phyloP scores from a whole-genome alignment of 2,329 filamentous ascomycete species.

The Sarocladium brachiariae region DNA sequence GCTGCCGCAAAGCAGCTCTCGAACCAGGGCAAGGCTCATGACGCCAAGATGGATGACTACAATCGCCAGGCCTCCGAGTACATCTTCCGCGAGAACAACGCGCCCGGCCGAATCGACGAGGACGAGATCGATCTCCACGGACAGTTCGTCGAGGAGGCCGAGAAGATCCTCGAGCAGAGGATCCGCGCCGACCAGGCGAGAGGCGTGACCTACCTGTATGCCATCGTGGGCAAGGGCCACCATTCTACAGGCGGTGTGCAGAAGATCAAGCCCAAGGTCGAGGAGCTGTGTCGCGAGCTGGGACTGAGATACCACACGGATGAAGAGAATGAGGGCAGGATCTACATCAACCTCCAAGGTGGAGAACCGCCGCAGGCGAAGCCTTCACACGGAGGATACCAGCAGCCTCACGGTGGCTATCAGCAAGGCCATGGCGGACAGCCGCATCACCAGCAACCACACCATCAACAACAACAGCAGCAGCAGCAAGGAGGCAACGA shows the following conservation, averaged over 20 bases:
- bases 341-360: conserved; percentile 81
- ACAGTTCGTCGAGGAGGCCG: conserved; percentile 89
- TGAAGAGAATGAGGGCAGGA: conserved; percentile 85
- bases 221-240: conserved; percentile 94
- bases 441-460: conserved; percentile 32
- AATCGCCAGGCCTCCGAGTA: conserved; percentile 88
- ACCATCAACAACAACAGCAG: conserved; percentile 30
- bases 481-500: conserved; percentile 40
- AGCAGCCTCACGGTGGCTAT: conserved; percentile 19
- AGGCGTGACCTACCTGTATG: conserved; percentile 79
- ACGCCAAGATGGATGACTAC: conserved; percentile 75
- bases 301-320: conserved; percentile 70
- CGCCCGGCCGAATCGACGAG: conserved; percentile 60
- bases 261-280: conserved; percentile 92
- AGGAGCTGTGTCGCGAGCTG: conserved; percentile 76
- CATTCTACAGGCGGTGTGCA: conserved; percentile 77
- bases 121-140: conserved; percentile 95
- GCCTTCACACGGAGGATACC: conserved; percentile 28
- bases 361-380: conserved; percentile 49
- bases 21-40: conserved; percentile 79
- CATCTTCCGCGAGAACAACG: conserved; percentile 95
- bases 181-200: conserved; percentile 69
- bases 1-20: conserved; percentile 76
- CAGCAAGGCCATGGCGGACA: conserved; percentile 20
- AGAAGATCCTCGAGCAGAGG: conserved; percentile 79